Base-by-base conservation (phyloP, 192 early-diverging fungal species). In the Podila minutissima region DNA sequence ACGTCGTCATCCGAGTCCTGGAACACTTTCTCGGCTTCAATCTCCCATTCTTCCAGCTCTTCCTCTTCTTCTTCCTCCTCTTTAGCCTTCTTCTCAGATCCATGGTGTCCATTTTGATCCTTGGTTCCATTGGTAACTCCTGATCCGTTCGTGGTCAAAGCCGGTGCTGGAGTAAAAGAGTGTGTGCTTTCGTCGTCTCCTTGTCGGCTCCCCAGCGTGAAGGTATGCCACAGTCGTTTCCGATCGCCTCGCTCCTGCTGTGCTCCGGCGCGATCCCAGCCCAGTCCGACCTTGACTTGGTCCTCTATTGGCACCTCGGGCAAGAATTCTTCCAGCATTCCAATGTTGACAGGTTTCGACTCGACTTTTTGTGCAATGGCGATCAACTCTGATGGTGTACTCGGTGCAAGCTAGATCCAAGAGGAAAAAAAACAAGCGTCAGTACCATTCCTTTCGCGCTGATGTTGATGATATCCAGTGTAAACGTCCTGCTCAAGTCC, bases 31-130 rank as follows among this genome's bases (percentile, higher is more conserved):
- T 81, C 77, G 11, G 77, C 77, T 35, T 81, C 77, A 69, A 81
- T 81, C 69, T 81, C 77, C 77, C 77, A 81, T 33, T 81, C 77
- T 67, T 81, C 77, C 60, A 81, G 20, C n/a, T 81, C 77, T 53
- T 81, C 77, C 22, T 81, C 77, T 12, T 33, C 24, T 32, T 20
- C 10, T 28, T 51, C 19, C 8, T 33, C 29, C 50, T 6, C 48
- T 5, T 26, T 11, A 6, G 13, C 66, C 66, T 35, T 48, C 7
- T 12, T 38, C n/a, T 28, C 46, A 48, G 46, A 0, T 15, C 22
- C 29, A 5, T 17, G 1, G 28, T n/a, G 9, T 33, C 6, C 57
- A 5, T 17, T 46, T 2, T 38, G 53, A 24, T 62, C 74, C 31
- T 66, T 65, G 1, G 10, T 20, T 19, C 62, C 64, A 50, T 66